Evolutionary conservation across 129 eudicot genomes (phyloP).

Genomic region (Arctium minus): DNA sequence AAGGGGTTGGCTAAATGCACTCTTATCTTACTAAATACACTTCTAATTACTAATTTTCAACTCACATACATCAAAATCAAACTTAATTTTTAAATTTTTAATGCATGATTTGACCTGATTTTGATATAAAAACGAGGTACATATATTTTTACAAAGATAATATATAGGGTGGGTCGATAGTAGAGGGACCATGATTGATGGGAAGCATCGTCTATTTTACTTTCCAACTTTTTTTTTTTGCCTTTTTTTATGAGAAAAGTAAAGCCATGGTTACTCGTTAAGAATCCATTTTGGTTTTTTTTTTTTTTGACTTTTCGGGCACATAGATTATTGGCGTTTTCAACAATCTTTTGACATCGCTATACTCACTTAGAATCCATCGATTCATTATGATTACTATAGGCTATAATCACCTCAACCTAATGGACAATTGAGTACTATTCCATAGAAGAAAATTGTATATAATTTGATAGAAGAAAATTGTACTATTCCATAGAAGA

Average conservation of each 20-base stretch:
- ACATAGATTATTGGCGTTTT: constrained; percentile 4
- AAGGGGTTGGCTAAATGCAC: too few relatives aligned
- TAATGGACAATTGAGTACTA: neutral
- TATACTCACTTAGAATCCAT: neutral
- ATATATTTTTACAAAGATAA: too few relatives aligned
- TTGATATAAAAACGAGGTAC: too few relatives aligned
- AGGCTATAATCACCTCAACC: neutral
- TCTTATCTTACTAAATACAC: too few relatives aligned
- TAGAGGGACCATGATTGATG: neutral
- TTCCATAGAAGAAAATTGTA: too few relatives aligned
- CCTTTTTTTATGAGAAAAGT: neutral
- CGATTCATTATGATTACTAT: neutral
- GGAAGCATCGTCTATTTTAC: constrained; percentile 9
- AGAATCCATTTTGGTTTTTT: constrained; percentile 13
- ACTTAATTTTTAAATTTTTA: too few relatives aligned
- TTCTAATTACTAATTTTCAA: too few relatives aligned
- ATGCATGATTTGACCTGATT: too few relatives aligned
- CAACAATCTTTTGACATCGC: neutral
- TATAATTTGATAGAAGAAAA: too few relatives aligned
- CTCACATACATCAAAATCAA: too few relatives aligned
- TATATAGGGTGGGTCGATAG: neutral
- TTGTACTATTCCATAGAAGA: neutral
- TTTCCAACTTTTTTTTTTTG: neutral
- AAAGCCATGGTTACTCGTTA: neutral
- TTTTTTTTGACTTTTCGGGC: neutral